phyloP scores from a whole-genome alignment of 495 filamentous ascomycete genomes.

The Aspergillus steynii region DNA sequence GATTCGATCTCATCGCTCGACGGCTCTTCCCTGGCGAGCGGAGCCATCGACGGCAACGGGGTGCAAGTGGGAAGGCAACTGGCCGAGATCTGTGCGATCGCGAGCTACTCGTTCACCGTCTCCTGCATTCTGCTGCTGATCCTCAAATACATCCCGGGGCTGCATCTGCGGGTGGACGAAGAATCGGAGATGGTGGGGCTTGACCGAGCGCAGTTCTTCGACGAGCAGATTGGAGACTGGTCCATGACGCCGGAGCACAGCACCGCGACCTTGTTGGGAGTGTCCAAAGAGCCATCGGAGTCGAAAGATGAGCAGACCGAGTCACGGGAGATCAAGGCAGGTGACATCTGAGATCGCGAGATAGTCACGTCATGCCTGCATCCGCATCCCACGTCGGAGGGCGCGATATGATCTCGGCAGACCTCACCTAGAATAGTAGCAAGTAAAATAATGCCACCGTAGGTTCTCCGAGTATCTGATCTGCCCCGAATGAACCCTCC shows the following conservation, averaged over 20 bases:
- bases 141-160: conserved; percentile 58
- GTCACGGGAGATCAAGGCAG: conserved; percentile 8
- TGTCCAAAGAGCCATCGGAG: conserved; percentile 19
- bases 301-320: conserved; percentile 9
- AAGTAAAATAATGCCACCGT: no score
- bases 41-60: conserved; percentile 58
- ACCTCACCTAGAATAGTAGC: no score
- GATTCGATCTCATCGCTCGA: conserved; percentile 47
- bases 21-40: conserved; percentile 46
- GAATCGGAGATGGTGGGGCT: conserved; percentile 58
- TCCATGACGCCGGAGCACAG: conserved; percentile 27
- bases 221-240: conserved; percentile 59
- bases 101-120: conserved; percentile 55
- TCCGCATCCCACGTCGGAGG: background rate
- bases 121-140: conserved; percentile 54
- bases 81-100: conserved; percentile 59
- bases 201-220: conserved; percentile 58
- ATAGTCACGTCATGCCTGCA: background rate
- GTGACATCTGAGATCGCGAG: background rate
- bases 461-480: no score
- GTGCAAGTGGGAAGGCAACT: conserved; percentile 60
- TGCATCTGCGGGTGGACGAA: conserved; percentile 57
- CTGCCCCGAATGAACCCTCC: no score
- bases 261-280: conserved; percentile 23
- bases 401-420: no score